Evolutionary conservation across 805 yeast species (phyloP), one percentile per base, ranked within the genome.

Genomic region (Teunomyces gatunensis): DNA sequence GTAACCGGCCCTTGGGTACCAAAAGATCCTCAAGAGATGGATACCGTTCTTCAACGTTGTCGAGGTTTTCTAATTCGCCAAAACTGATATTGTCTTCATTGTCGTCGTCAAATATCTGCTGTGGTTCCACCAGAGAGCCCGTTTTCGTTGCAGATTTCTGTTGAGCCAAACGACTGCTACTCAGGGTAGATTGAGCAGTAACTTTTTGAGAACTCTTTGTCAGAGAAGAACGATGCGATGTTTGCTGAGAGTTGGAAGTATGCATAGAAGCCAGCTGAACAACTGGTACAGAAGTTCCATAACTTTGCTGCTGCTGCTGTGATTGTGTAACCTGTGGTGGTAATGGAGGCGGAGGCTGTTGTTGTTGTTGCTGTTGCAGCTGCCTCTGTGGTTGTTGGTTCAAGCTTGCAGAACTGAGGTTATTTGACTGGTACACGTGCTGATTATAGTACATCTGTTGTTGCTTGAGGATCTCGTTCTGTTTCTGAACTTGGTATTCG

Each of bases 11-110:
- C 39, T 23, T 42, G 13, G 28, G 37, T 2, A 28, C 52, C 29
- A 48, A 43, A 21, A 51, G 47, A 15, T 49, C 69, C 21, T 75
- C 78, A n/a, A 77, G 55, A 2, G 78, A 71, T 0, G 82, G 85
- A 53, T 72, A 81, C 42, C 84, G 62, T 47, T 75, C 75, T 54
- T 78, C 84, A 1, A 74, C 78, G 46, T 71, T 62, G 23, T 72
- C 75, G 46, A 73, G 54, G 29, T 75, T 62, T 5, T 67, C 75
- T 27, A 77, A 46, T n/a, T 70, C 75, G 9, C 60, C 61, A 25
- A 64, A 58, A 27, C 61, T 59, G 11, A 40, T 28, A 9, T 40
- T 29, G 17, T 40, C 43, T 11, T 40, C 43, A 12, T 18, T 29
- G 6, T 25, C 43, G 28, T 40, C 34, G 13, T 40, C 43, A 21